These are phyloP conservation scores for Fonsecaea pugnacius DNA, from an alignment of 2,329 filamentous ascomycete species.

Conservation along the genomic window DNA sequence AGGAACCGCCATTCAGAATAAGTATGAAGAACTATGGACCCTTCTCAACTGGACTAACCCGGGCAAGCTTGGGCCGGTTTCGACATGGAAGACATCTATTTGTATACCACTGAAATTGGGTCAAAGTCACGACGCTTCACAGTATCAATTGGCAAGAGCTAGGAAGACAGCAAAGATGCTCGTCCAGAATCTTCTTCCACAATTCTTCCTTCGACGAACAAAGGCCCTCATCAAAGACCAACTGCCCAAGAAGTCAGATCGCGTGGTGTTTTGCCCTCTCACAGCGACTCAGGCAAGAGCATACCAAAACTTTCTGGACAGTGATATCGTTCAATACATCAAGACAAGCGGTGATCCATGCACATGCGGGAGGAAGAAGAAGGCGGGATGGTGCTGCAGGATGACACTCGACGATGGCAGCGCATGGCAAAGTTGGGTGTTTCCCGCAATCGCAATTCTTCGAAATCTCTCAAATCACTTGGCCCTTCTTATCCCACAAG, in stretches of 20 bases:
- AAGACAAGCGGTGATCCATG: conserved; percentile 70
- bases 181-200: conserved; percentile 82
- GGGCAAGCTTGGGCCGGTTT: conserved; percentile 67
- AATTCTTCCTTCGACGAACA: conserved; percentile 89
- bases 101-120: conserved; percentile 80
- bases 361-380: conserved; percentile 69
- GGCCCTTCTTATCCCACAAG: conserved; percentile 77
- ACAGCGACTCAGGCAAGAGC: conserved; percentile 79
- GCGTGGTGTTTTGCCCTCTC: conserved; percentile 91
- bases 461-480: conserved; percentile 92
- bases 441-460: conserved; percentile 78
- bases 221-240: conserved; percentile 91
- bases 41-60: conserved; percentile 96
- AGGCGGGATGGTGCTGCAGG: conserved; percentile 81
- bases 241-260: conserved; percentile 90
- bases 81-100: conserved; percentile 79
- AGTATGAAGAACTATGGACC: conserved; percentile 96
- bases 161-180: conserved; percentile 82
- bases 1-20: conserved; percentile 96
- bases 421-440: conserved; percentile 77
- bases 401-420: conserved; percentile 61
- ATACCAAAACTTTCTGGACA: conserved; percentile 80
- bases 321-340: conserved; percentile 71
- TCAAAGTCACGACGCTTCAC: conserved; percentile 88
- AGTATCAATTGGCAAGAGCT: conserved; percentile 78